Base-by-base conservation (phyloP, 352 stramenopile genomes). In the Phytophthora syringae region DNA sequence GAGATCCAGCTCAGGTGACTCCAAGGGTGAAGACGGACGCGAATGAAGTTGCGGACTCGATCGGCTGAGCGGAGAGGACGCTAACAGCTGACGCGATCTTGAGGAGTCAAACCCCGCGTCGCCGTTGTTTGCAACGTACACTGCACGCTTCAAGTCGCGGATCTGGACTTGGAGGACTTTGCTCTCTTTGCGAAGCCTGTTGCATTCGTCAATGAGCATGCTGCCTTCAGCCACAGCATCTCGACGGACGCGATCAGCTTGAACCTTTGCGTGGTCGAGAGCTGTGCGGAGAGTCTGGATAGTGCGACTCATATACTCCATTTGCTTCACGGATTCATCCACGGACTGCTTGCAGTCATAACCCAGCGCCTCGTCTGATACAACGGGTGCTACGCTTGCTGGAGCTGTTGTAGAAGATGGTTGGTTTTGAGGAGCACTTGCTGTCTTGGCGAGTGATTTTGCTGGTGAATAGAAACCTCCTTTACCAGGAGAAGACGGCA, bases 301-400 rank as follows among this genome's bases (percentile, higher is more conserved):
- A 2, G 74, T 92, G 28, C 79, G 81, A 60, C 82, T 92, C 84
- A 93, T 93, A 51, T 84, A 92, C 60, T 92, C 82, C 63, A 93
- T 81, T 62, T 94, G 84, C 62, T 92, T 88, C 36, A 80, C 80
- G 1, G 86, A 91, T 36, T 93, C 83, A 27, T 88, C 75, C 11
- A 94, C 82, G 0, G 80, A 80, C 47, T 92, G 83, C 30, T 90
- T 93, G 66, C 77, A 89, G 60, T 93, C 80, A 51, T 92, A 92
- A 0, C 81, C 84, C 3, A 92, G 62, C 0, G 69, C 69, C 64
- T 90, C 80, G 25, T 89, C 75, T 0, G 77, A 74, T 20, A 67
- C 36, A 42, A 37, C 20, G 5, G 49, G 60, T 16, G 22, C 22
- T 1, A 50, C 20, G 20, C 25, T 66, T 3, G 30, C 42, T 25